phyloP scores from a whole-genome alignment of 805 yeast genomes.

The Hanseniaspora nectarophila region DNA sequence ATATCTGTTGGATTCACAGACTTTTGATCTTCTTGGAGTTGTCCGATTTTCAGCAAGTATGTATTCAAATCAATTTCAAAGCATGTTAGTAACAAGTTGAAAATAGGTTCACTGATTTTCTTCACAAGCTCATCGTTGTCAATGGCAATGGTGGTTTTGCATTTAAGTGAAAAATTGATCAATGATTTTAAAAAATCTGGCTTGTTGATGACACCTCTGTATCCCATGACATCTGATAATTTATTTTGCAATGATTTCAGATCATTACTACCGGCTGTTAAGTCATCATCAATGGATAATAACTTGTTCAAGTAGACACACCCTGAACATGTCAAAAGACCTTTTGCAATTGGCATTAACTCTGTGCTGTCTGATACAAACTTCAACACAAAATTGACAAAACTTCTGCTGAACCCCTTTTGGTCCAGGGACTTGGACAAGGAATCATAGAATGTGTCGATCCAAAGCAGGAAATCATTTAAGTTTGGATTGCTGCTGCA shows the following conservation, averaged over 20 bases:
- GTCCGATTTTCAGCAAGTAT: conserved; percentile 32
- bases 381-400: conserved; percentile 30
- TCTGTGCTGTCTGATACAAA: conserved; percentile 25
- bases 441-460: conserved; percentile 34
- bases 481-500: conserved; percentile 20
- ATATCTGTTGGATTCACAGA: conserved; percentile 25
- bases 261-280: conserved; percentile 17
- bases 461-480: conserved; percentile 46
- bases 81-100: conserved; percentile 32
- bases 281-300: conserved; percentile 14
- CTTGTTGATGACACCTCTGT: conserved; percentile 12
- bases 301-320: conserved; percentile 26
- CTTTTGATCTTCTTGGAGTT: conserved; percentile 25
- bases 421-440: conserved; percentile 20
- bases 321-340: conserved; percentile 30
- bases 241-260: conserved; percentile 17
- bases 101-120: conserved; percentile 23
- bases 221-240: conserved; percentile 3
- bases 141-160: not conserved
- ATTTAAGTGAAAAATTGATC: conserved; percentile 6
- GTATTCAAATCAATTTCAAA: conserved; percentile 38
- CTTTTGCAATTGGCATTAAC: conserved; percentile 24
- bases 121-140: not conserved
- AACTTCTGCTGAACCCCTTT: conserved; percentile 3
- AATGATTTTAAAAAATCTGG: conserved; percentile 7